Base-by-base conservation (phyloP, 2,329 filamentous ascomycete species). In the Penicillium sp. region DNA sequence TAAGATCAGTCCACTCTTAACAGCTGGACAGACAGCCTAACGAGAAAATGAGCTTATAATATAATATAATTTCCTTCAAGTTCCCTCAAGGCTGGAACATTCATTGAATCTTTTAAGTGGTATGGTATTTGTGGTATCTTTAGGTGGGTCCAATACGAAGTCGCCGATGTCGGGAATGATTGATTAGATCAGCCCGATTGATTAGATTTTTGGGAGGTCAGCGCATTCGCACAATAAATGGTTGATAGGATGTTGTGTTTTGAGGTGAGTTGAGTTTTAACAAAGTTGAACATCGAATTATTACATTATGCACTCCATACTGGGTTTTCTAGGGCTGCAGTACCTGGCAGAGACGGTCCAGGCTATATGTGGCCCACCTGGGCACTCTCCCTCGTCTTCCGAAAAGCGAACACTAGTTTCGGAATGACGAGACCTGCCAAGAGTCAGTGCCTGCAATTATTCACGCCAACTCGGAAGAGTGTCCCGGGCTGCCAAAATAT, bases 151-250 rank as follows among this genome's bases (percentile, higher is more conserved):
- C 47, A 31, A 48, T 12, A 33, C 38, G 42, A 48, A 43, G 6
- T n/a, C 12, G 44, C 51, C 55, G 55, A 58, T 58, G 25, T 58
- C 55, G 55, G 55, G 35, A 35, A 38, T 41, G 54, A 58, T 58
- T 58, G 55, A 58, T 58, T 55, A 58, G 55, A 58, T 58, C 31
- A 53, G 25, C 49, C 48, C 31, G 55, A 55, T 58, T 58, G 55
- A 57, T 57, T 57, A 57, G 55, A 57, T 57, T 27, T 57, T 27
- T 19, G 36, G 7, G 3, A 44, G 9, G 9, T 23, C 19, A 21
- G 19, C 6, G 17, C 17, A 52, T 19, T 43, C 19, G 13, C 27
- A 31, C 25, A 44, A 29, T 19, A 12, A n/a, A n/a, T 31, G 19
- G 27, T 9, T 19, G 10, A 13, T 19, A n/a, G 6, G 25, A 44